Evolutionary conservation across 2,329 filamentous ascomycete species (phyloP).

Genomic region (Fusarium brevicatenulatum): DNA sequence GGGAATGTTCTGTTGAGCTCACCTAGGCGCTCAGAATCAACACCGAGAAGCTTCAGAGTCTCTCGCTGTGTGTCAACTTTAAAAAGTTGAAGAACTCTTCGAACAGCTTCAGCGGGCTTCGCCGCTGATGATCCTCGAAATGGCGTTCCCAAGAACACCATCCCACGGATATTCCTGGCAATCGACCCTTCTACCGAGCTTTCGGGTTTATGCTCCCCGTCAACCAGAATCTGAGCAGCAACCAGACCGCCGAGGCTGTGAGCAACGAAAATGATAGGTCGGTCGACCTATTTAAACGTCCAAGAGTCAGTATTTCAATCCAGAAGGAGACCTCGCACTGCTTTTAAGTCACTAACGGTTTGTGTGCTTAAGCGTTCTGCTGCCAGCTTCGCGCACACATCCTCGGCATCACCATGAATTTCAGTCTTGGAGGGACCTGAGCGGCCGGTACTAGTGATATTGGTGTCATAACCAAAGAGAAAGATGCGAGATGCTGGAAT

Average conservation of each 20-base stretch:
- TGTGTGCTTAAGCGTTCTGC: accelerated
- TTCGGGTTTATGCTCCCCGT: neutral
- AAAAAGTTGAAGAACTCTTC: accelerated
- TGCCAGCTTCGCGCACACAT: neutral
- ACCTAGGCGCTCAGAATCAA: accelerated
- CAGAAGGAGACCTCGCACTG: too few relatives aligned
- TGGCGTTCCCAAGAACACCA: neutral
- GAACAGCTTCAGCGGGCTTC: accelerated
- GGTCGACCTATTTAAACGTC: neutral
- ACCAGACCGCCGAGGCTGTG: neutral
- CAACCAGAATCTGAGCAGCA: neutral
- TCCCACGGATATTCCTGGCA: accelerated
- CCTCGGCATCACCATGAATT: neutral
- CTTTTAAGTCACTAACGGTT: neutral
- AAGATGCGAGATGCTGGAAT: neutral
- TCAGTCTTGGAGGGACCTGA: neutral
- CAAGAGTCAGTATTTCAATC: too few relatives aligned
- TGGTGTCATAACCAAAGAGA: neutral
- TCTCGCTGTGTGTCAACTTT: accelerated
- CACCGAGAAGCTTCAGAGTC: neutral
- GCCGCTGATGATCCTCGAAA: neutral
- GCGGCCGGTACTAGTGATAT: accelerated
- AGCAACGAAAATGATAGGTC: accelerated
- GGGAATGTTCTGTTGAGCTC: accelerated
- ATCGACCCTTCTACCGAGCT: neutral